Evolutionary conservation across 495 filamentous ascomycete genomes (phyloP), one percentile per base, ranked within the genome.

Genomic region (Tuber calosporum): DNA sequence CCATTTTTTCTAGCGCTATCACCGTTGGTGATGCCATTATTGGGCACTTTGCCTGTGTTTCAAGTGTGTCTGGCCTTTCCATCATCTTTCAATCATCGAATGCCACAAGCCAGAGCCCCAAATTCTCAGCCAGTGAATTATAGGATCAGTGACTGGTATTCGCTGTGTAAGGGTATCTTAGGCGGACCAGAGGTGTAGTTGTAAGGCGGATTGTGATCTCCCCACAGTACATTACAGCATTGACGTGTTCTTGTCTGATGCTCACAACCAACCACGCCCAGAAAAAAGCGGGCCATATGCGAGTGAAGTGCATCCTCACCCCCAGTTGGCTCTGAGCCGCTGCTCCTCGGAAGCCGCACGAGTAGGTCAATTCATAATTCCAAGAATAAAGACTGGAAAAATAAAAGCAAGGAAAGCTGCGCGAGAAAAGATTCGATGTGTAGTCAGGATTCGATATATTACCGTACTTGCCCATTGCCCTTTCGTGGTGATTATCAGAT

Each of bases 1-100:
- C 26, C 53, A 62, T 62, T 62, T 62, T 62, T 62, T 34, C 53
- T 1, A 17, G 26, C 53, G 53, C 26, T 62, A 62, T 34, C 34
- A 34, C 26, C 53, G 53, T 62, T 30, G 53, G 15, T 13, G 53
- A 62, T 62, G 53, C 53, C 53, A 62, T 62, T 62, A 62, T 62
- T 62, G 53, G 53, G 30, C 5, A 34, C 53, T 62, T 5, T 0
- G 53, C 11, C 11, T 19, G 13, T 34, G 53, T 62, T 62, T 62
- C 53, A 62, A 62, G 53, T 13, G 53, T 62, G 53, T 62, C 53
- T 62, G 53, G 26, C 53, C 15, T 62, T 62, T 34, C 53, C 53
- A 62, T 62, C 53, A 62, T 62, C 53, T 62, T 62, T 62, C 53
- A 62, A 62, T 62, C 53, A 62, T 34, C 26, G 53, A 62, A 62